Evolutionary conservation across 441 rosid species (phyloP).

Genomic region (Erysimum pusillum): DNA sequence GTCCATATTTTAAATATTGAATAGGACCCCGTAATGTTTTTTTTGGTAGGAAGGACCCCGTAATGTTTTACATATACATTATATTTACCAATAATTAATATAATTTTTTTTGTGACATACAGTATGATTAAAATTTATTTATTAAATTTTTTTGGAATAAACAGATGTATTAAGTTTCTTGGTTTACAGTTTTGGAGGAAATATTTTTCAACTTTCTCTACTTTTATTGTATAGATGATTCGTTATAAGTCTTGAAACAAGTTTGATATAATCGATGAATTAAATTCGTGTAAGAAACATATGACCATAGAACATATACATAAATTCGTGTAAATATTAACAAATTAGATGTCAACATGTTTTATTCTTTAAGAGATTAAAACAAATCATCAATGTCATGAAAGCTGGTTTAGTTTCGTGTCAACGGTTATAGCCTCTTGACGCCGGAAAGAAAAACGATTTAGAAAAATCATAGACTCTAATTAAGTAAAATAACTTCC

Average conservation of each 20-base stretch:
- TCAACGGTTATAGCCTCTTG: slow-evolving; percentile 43
- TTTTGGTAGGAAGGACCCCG: too few species aligned
- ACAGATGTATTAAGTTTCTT: not conserved
- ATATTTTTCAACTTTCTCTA: not conserved
- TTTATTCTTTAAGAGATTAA: not conserved
- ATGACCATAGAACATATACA: not conserved
- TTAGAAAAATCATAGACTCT: not conserved
- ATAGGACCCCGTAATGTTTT: not conserved
- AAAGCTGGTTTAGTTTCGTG: slow-evolving; percentile 43
- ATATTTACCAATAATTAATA: not conserved
- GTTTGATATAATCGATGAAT: not conserved
- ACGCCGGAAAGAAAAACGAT: slow-evolving; percentile 7
- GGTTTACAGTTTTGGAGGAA: not conserved
- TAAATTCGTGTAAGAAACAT: slow-evolving; percentile 1
- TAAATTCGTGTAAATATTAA: not conserved
- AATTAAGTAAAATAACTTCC: slow-evolving; percentile 8
- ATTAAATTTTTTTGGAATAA: too few species aligned
- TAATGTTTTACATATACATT: too few species aligned
- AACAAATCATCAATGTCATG: slow-evolving; percentile 18
- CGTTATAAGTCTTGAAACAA: not conserved
- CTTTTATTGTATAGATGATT: not conserved
- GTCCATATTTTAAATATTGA: not conserved
- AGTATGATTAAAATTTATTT: too few species aligned
- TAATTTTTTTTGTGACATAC: too few species aligned
- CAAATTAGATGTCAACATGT: not conserved